phyloP scores from a whole-genome alignment of 2,329 filamentous ascomycete species.

The Aspergillus sp. region DNA sequence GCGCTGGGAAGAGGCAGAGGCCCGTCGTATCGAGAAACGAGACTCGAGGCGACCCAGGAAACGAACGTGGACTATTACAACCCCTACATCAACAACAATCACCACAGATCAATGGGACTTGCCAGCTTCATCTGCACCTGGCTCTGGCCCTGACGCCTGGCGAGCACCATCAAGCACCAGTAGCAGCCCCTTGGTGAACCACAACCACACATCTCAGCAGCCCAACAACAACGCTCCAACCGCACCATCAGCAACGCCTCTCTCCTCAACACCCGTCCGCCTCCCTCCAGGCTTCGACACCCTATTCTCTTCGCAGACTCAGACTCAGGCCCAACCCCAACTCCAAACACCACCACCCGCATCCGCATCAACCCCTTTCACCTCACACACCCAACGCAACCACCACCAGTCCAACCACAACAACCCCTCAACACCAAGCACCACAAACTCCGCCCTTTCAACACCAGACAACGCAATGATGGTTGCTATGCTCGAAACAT shows the following conservation, averaged over 20 bases:
- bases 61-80: conserved; percentile 21
- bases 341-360: conserved; percentile 2
- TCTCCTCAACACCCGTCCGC: conserved; percentile 24
- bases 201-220: not conserved
- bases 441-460: not conserved
- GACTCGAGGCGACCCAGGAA: conserved; percentile 35
- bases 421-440: not conserved
- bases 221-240: conserved; percentile 6
- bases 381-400: not conserved
- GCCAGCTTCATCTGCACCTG: conserved; percentile 3
- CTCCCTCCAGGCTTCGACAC: conserved; percentile 41
- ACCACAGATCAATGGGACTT: conserved; percentile 11
- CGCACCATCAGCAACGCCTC: conserved; percentile 1
- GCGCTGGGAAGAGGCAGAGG: conserved; percentile 40
- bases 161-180: conserved; percentile 5
- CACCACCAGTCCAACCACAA: not conserved
- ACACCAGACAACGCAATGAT: conserved; percentile 24
- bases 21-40: conserved; percentile 36
- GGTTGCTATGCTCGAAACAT: conserved; percentile 36
- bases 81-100: not conserved
- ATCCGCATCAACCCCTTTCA: not conserved
- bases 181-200: conserved; percentile 4
- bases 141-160: conserved; percentile 2
- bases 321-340: not conserved
- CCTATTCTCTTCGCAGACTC: conserved; percentile 33